Percentiles rank a stretch among this genome's conserved stretches.
phyloP scores from a whole-genome alignment of 2,329 filamentous ascomycete genomes.

The Colletotrichum siamense region DNA sequence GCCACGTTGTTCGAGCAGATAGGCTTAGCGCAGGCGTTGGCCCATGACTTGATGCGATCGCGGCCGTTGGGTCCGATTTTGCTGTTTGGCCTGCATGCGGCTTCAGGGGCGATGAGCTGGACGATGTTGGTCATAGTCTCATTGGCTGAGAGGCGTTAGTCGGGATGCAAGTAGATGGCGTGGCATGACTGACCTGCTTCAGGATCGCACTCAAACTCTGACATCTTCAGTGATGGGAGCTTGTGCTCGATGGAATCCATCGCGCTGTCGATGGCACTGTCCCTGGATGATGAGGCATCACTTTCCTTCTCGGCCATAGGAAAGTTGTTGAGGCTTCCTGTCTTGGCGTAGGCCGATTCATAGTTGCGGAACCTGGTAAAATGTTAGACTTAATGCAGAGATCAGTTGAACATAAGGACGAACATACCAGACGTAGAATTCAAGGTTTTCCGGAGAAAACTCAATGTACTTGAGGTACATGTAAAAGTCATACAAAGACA shows the following conservation, averaged over 20 bases:
- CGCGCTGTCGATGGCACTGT: conserved; percentile 1
- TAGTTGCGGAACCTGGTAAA: conserved; percentile 48
- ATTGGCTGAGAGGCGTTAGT: conserved; percentile 24
- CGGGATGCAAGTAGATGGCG: neutral
- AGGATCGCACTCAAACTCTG: conserved; percentile 28
- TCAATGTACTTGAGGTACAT: conserved; percentile 58
- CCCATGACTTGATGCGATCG: conserved; percentile 28
- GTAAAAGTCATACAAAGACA: conserved; percentile 56
- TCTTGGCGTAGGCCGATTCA: conserved; percentile 33
- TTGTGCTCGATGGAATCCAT: neutral
- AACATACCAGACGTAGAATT: conserved; percentile 55
- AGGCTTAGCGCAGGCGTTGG: conserved; percentile 18
- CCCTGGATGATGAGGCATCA: neutral
- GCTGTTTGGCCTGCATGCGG: conserved; percentile 28
- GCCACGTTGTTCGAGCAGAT: conserved; percentile 3
- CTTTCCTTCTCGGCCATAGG: conserved; percentile 11
- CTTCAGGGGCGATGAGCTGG: conserved; percentile 34
- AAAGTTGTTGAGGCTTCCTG: conserved; percentile 12
- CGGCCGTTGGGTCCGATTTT: conserved; percentile 13
- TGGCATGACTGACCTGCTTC: conserved; percentile 34
- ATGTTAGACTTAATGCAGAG: neutral
- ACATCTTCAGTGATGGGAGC: conserved; percentile 21
- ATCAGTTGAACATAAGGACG: neutral
- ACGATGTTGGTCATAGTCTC: conserved; percentile 39
- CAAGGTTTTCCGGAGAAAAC: conserved; percentile 53